Percentiles rank a stretch among this genome's conserved stretches.
Conservation (phyloP, 345 rosid species). For the Populus pruinosa region DNA sequence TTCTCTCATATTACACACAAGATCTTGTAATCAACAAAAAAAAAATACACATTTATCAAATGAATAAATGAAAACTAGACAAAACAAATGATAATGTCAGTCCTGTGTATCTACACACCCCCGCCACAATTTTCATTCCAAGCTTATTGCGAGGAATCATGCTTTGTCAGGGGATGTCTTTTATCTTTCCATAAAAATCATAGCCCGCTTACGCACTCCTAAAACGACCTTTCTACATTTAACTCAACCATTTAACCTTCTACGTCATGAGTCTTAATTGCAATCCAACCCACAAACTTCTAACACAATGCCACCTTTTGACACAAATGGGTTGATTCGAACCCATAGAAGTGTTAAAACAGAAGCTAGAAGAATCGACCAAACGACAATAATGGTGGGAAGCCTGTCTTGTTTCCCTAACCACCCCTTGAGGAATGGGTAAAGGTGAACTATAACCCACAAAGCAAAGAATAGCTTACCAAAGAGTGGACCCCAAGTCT, state of each 20-base stretch:
- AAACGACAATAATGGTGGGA: slow-evolving; percentile 60
- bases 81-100: not conserved
- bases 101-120: slow-evolving; percentile 4
- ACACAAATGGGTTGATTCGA: slow-evolving; percentile 49
- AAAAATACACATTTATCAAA: slow-evolving; percentile 1
- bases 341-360: slow-evolving; percentile 63
- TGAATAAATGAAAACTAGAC: slow-evolving; percentile 2
- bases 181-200: not conserved
- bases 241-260: not conserved
- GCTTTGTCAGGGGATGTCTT: not conserved
- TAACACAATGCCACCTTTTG: slow-evolving; percentile 42
- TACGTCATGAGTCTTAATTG: slow-evolving; percentile 9
- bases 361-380: slow-evolving; percentile 64
- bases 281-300: slow-evolving; percentile 59
- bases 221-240: not conserved
- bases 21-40: not conserved
- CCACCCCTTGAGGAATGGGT: slow-evolving; percentile 64
- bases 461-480: slow-evolving; percentile 56
- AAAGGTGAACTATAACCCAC: slow-evolving; percentile 64
- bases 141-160: slow-evolving; percentile 7
- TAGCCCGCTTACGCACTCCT: not conserved
- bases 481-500: slow-evolving; percentile 66
- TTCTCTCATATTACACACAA: slow-evolving; percentile 1
- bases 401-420: slow-evolving; percentile 56
- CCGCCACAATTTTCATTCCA: not conserved